Conservation (phyloP, 257 asterid species). For the Haberlea rhodopensis region DNA sequence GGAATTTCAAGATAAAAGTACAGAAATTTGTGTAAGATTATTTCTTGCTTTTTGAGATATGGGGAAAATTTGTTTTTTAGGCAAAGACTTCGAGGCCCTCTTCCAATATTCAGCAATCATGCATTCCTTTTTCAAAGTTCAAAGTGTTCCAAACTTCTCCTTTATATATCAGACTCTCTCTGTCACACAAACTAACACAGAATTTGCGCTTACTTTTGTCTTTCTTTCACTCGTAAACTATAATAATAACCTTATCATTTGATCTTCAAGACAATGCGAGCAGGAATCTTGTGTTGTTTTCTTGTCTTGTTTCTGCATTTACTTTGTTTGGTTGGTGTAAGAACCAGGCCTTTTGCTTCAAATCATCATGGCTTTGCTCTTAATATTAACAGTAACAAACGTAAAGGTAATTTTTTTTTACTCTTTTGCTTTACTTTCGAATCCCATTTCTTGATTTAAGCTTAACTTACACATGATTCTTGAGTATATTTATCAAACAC, state of each 20-base stretch:
- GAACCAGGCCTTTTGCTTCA: slow-evolving; percentile 38
- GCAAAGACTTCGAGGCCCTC: slow-evolving; percentile 14
- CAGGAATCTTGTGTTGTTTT: slow-evolving; percentile 29
- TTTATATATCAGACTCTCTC: slow-evolving; percentile 13
- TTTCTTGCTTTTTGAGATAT: slow-evolving; percentile 30
- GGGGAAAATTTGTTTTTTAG: neutral
- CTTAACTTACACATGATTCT: neutral
- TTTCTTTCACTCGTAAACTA: too few relatives aligned
- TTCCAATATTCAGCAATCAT: slow-evolving; percentile 31
- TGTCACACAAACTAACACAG: slow-evolving; percentile 2
- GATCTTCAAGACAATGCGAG: slow-evolving; percentile 34
- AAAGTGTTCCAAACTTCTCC: slow-evolving; percentile 16
- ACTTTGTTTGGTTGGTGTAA: slow-evolving; percentile 34
- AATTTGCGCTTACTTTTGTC: slow-evolving; percentile 1
- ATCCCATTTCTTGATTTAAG: neutral
- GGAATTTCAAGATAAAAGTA: too few relatives aligned
- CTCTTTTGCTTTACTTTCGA: neutral
- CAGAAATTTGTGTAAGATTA: too few relatives aligned
- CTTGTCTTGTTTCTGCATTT: slow-evolving; percentile 32
- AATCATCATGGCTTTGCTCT: too few relatives aligned
- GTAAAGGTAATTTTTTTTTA: slow-evolving; percentile 24
- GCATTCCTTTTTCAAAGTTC: slow-evolving; percentile 20
- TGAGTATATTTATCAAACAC: slow-evolving; percentile 20
- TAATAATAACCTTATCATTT: slow-evolving; percentile 31
- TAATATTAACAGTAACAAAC: too few relatives aligned